Percentiles rank a stretch among this genome's conserved stretches.
Evolutionary conservation across 2,329 filamentous ascomycete genomes (phyloP).

Genomic region (Aspergillus sergii): DNA sequence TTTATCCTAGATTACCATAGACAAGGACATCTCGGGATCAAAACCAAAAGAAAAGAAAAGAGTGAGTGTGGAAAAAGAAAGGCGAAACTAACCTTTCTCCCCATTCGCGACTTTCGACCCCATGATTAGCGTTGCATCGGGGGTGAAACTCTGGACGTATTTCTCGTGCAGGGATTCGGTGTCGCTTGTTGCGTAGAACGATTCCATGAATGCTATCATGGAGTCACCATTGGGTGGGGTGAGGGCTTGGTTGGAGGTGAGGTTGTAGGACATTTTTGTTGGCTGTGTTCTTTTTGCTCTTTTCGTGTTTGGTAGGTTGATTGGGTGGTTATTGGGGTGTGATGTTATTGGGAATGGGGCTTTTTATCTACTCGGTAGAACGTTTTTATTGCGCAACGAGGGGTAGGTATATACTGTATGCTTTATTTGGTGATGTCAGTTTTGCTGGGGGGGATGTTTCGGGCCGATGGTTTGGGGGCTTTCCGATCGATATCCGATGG

Average conservation of each 20-base stretch:
- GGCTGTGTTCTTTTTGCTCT: too few relatives aligned
- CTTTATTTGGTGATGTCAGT: constrained; percentile 8
- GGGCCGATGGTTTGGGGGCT: constrained; percentile 17
- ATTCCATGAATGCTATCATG: constrained; percentile 36
- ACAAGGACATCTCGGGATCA: too few relatives aligned
- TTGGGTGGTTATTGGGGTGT: too few relatives aligned
- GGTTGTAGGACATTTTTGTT: constrained; percentile 32
- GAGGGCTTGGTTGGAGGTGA: constrained; percentile 28
- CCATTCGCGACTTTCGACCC: constrained; percentile 39
- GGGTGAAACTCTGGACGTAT: constrained; percentile 38
- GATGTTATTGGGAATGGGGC: not conserved
- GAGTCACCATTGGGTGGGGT: constrained; percentile 27
- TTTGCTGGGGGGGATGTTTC: constrained; percentile 6
- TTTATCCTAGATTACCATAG: too few relatives aligned
- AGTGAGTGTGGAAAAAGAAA: too few relatives aligned
- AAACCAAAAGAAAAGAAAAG: too few relatives aligned
- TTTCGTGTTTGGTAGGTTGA: too few relatives aligned
- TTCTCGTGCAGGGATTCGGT: constrained; percentile 36
- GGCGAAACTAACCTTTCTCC: constrained; percentile 27
- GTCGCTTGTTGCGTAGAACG: constrained; percentile 42
- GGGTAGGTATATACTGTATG: not conserved
- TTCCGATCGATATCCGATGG: constrained; percentile 17
- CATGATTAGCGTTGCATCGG: constrained; percentile 42
- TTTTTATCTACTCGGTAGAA: not conserved
- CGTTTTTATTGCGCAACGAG: not conserved